These are phyloP conservation scores for sorghum (Sorghum bicolor) DNA, from an alignment of 176 grass and related monocot species.

Conservation along the genomic window Sorghum_bicolor_NCBIv3 NC_012876.2:65238501-65239000, in stretches of 20 bases:
- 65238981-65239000: conserved; percentile 7
- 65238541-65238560: conserved; percentile 12
- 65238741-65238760: not conserved
- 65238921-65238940: not conserved
- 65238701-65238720: not conserved
- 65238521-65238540: not conserved
- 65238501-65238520: too few relatives aligned
- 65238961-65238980: not conserved
- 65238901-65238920: not conserved
- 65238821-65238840: too few relatives aligned
- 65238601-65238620: conserved; percentile 4
- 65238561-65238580: not conserved
- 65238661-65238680: not conserved
- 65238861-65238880: not conserved
- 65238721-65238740: not conserved
- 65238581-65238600: not conserved
- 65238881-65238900: not conserved
- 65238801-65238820: not conserved
- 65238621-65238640: not conserved
- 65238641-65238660: not conserved
- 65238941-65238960: conserved; percentile 12
- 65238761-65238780: not conserved
- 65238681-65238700: not conserved
- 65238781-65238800: not conserved
- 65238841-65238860: not conserved